A percentile compares a stretch with the other conserved stretches of the same genome.
phyloP scores from a whole-genome alignment of 257 asterid genomes.

The Ehretia macrophylla region DNA sequence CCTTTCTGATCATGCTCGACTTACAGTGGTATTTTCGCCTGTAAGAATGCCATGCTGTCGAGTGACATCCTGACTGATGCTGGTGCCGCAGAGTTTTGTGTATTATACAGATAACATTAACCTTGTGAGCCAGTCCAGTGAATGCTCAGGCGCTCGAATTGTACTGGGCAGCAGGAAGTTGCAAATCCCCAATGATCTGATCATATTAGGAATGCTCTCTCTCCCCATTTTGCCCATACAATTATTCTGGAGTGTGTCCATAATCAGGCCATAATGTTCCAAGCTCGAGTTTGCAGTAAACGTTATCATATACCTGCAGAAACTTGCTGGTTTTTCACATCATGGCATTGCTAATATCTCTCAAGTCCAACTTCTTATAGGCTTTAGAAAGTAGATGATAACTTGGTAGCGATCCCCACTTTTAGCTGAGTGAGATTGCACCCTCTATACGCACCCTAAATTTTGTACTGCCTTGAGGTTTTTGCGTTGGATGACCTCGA shows the following conservation, averaged over 20 bases:
- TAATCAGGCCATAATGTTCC: too few relatives aligned
- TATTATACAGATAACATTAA: neutral
- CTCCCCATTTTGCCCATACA: neutral
- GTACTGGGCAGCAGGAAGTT: slow-evolving; percentile 1
- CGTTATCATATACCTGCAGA: too few relatives aligned
- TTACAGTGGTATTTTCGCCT: slow-evolving; percentile 91
- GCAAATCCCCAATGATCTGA: too few relatives aligned
- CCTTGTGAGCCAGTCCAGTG: neutral
- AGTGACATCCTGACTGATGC: too few relatives aligned
- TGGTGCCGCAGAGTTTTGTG: neutral
- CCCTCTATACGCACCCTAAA: neutral
- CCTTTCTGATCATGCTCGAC: slow-evolving; percentile 95
- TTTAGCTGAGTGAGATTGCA: neutral
- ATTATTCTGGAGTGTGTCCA: too few relatives aligned
- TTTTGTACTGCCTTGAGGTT: neutral
- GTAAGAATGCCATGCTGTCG: slow-evolving; percentile 81
- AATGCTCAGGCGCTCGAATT: slow-evolving; percentile 2
- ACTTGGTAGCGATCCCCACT: neutral
- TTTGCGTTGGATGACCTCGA: neutral
- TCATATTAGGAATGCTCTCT: too few relatives aligned
- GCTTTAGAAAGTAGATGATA: too few relatives aligned
- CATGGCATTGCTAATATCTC: too few relatives aligned
- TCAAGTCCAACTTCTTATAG: too few relatives aligned
- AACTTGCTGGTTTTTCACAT: too few relatives aligned
- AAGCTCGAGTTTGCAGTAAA: too few relatives aligned